Evolutionary conservation across 495 filamentous ascomycete genomes (phyloP).

Genomic region (Aspergillus ostianus): DNA sequence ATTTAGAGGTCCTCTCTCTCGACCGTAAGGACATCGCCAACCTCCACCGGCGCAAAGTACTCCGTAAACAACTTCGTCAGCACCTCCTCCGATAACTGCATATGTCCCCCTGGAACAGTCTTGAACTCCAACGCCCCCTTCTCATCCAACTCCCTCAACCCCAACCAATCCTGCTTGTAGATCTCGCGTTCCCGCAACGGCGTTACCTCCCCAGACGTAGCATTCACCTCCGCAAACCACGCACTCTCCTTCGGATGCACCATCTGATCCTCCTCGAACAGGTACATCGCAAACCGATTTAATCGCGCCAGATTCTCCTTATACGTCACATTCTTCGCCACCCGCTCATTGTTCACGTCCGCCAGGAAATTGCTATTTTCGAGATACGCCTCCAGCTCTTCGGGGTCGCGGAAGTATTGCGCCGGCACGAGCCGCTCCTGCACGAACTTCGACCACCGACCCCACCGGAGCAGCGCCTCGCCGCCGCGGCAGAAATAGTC

Average conservation of each 20-base stretch:
- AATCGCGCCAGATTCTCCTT: slow-evolving; percentile 65
- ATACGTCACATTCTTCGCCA: slow-evolving; percentile 70
- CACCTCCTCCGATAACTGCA: slow-evolving; percentile 70
- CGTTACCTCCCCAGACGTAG: slow-evolving; percentile 58
- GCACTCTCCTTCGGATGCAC: slow-evolving; percentile 88
- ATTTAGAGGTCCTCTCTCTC: slow-evolving; percentile 17
- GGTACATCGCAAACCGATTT: slow-evolving; percentile 81
- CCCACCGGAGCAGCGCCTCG: slow-evolving; percentile 65
- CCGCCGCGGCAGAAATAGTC: slow-evolving; percentile 83
- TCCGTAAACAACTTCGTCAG: slow-evolving; percentile 66
- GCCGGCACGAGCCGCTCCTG: slow-evolving; percentile 84
- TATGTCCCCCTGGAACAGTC: slow-evolving; percentile 70
- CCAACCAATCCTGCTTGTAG: slow-evolving; percentile 94
- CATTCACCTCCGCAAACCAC: slow-evolving; percentile 88
- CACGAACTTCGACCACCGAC: slow-evolving; percentile 73
- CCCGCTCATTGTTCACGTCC: slow-evolving; percentile 96
- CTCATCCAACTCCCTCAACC: slow-evolving; percentile 76
- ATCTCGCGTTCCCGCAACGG: slow-evolving; percentile 67
- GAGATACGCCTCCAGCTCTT: slow-evolving; percentile 69
- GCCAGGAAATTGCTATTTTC: slow-evolving; percentile 89
- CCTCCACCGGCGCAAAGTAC: slow-evolving; percentile 57
- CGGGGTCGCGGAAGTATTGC: slow-evolving; percentile 87
- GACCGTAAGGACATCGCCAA: slow-evolving; percentile 12
- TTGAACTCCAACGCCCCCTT: slow-evolving; percentile 75
- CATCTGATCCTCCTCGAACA: slow-evolving; percentile 84